Evolutionary conservation across 108 stramenopile species (phyloP), one percentile per base, ranked within the genome.

Genomic region (Phaeodactylum tricornutum): DNA sequence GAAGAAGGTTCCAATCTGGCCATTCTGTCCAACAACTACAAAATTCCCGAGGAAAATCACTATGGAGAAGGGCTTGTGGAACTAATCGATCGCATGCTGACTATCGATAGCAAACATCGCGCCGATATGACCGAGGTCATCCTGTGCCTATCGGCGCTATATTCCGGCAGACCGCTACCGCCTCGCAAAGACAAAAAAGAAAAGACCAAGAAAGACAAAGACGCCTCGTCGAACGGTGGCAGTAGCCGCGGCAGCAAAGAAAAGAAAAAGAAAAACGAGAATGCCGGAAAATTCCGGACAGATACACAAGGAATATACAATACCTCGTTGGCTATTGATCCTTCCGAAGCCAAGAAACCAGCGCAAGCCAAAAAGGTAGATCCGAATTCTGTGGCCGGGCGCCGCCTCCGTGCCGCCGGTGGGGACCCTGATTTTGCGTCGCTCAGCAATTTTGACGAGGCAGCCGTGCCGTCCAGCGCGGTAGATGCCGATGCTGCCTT

Each of bases 1-100:
- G 82, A 84, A 50, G 93, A 93, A 48, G 88, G 75, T 1, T 88
- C 88, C 54, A 92, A 87, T 61, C 73, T 96, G 4, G 95, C 87
- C 3, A 94, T 96, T 57, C 37, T 96, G 28, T 85, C 84, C 3
- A 55, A 74, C 36, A 88, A 88, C 36, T 88, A 84, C 53, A 86
- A 74, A 40, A 84, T 88, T 58, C 93, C 88, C 5, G 74, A 74
- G 1, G 72, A 87, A 57, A 76, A 88, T 66, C 86, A 79, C 0
- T 88, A 88, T 41, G 81, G 79, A 11, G 72, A 73, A 14, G 83
- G 72, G 14, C 41, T 84, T 4, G 79, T 78, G n/a, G 86, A 88
- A 47, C 61, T 94, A 21, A 64, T 94, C 28, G 71, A 81, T 48
- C 60, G 93, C 47, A 88, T 94, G 93, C 52, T 94, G 22, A 77